Percentiles rank a stretch among this genome's conserved stretches.
Evolutionary conservation across 495 filamentous ascomycete species (phyloP).

Genomic region (Hypomontagnella monticulosa): DNA sequence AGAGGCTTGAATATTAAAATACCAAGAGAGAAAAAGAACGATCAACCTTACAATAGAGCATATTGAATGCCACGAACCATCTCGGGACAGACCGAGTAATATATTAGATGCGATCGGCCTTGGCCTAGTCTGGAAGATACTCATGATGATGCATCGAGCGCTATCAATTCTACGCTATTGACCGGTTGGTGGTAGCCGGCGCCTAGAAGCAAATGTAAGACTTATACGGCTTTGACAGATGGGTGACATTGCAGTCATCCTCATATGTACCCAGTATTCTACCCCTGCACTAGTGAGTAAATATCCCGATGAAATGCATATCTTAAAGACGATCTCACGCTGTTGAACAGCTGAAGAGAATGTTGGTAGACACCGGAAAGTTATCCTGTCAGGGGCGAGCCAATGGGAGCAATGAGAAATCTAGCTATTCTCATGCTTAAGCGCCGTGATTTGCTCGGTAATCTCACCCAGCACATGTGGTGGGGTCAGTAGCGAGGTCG

Average conservation of each 20-base stretch:
- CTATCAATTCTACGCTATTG: constrained; percentile 15
- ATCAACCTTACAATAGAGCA: constrained; percentile 27
- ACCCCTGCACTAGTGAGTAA: constrained; percentile 11
- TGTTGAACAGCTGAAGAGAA: constrained; percentile 11
- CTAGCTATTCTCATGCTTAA: constrained; percentile 17
- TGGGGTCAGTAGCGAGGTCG: constrained; percentile 28
- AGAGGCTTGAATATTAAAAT: constrained; percentile 8
- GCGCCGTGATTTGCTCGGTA: constrained; percentile 43
- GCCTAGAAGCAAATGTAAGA: constrained; percentile 22
- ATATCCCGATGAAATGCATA: constrained; percentile 3
- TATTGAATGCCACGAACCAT: background rate
- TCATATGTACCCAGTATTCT: background rate
- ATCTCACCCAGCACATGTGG: constrained; percentile 28
- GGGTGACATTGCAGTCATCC: constrained; percentile 23
- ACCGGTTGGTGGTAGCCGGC: constrained; percentile 23
- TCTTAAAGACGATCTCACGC: background rate
- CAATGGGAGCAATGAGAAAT: constrained; percentile 6
- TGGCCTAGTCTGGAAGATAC: background rate
- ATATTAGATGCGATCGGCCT: constrained; percentile 15
- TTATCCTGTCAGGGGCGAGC: constrained; percentile 7
- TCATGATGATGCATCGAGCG: constrained; percentile 5
- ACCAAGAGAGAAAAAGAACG: constrained; percentile 13
- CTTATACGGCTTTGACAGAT: constrained; percentile 10
- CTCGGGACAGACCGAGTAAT: constrained; percentile 43
- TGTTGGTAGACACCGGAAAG: constrained; percentile 7